A percentile compares a stretch with the other conserved stretches of the same genome.
phyloP scores from a whole-genome alignment of 106 monocot genomes.

The Agapanthus africanus region DNA sequence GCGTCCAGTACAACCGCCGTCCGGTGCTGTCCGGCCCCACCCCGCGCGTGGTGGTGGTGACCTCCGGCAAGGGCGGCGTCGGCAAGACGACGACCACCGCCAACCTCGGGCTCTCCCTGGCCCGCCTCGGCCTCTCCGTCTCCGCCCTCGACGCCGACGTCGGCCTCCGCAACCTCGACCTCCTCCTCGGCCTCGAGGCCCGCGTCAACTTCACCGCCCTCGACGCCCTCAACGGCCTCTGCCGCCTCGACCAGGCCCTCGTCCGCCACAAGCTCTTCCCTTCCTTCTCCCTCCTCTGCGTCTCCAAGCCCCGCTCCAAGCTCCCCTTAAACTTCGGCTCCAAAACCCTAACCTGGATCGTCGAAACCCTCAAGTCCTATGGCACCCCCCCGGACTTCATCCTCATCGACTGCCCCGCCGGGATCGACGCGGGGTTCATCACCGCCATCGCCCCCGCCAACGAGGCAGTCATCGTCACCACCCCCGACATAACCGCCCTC shows the following conservation, averaged over 20 bases:
- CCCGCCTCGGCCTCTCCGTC: slow-evolving; percentile 66
- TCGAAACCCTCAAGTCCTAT: slow-evolving; percentile 35
- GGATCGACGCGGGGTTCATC: slow-evolving; percentile 83
- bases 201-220: slow-evolving; percentile 22
- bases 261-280: slow-evolving; percentile 20
- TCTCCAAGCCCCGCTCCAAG: slow-evolving; percentile 15
- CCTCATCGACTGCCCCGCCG: slow-evolving; percentile 95
- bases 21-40: slow-evolving; percentile 64
- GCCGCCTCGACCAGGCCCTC: slow-evolving; percentile 30
- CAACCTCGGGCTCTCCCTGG: slow-evolving; percentile 82
- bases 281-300: slow-evolving; percentile 6
- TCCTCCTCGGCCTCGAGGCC: slow-evolving; percentile 85
- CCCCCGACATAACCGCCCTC: slow-evolving; percentile 87
- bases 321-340: slow-evolving; percentile 12
- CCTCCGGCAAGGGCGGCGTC: slow-evolving; percentile 95
- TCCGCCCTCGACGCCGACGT: slow-evolving; percentile 22
- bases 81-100: slow-evolving; percentile 97
- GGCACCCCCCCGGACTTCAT: slow-evolving; percentile 65
- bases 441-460: slow-evolving; percentile 92
- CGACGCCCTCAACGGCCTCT: slow-evolving; percentile 24
- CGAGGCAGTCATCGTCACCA: slow-evolving; percentile 86
- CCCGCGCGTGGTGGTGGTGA: slow-evolving; percentile 79
- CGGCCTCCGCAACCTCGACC: slow-evolving; percentile 93
- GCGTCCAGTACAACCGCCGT: slow-evolving; percentile 59
- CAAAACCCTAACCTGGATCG: slow-evolving; percentile 16